These are phyloP conservation scores for Simplicillium aogashimaense DNA, from an alignment of 2,329 filamentous ascomycete species.

Conservation along the genomic window DNA sequence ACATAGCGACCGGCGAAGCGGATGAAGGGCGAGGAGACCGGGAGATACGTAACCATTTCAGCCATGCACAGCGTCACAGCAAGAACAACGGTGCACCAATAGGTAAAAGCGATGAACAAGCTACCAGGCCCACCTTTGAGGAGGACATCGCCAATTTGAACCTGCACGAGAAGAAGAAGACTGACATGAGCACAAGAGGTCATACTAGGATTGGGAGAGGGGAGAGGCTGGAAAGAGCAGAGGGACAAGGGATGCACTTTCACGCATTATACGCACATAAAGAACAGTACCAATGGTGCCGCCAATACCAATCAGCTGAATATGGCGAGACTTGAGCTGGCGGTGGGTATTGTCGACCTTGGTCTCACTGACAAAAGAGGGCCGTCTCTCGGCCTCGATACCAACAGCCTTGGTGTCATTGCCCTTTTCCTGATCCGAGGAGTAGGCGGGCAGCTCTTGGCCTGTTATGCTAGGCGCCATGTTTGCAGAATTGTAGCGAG, in stretches of 20 bases:
- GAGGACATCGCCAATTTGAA: slow-evolving; percentile 47
- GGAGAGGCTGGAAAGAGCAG: slow-evolving; percentile 11
- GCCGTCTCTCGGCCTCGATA: slow-evolving; percentile 2
- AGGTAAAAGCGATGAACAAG: slow-evolving; percentile 37
- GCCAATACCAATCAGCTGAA: slow-evolving; percentile 52
- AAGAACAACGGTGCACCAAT: slow-evolving; percentile 54
- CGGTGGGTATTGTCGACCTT: slow-evolving; percentile 35
- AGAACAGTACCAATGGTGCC: slow-evolving; percentile 55
- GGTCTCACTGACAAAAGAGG: slow-evolving; percentile 9
- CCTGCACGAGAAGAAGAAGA: slow-evolving; percentile 18
- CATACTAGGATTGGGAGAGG: neutral
- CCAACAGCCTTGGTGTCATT: neutral
- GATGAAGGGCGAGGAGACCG: slow-evolving; percentile 70
- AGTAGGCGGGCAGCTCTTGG: slow-evolving; percentile 12
- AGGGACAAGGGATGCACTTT: neutral
- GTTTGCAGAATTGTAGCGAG: too few relatives aligned
- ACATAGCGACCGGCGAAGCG: slow-evolving; percentile 67
- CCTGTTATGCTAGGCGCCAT: slow-evolving; percentile 1
- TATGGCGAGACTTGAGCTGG: slow-evolving; percentile 44
- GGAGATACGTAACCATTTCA: slow-evolving; percentile 69
- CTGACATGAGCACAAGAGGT: slow-evolving; percentile 9
- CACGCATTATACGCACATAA: slow-evolving; percentile 28
- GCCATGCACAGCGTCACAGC: slow-evolving; percentile 53
- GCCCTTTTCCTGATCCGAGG: slow-evolving; percentile 13
- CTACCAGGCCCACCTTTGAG: slow-evolving; percentile 49